Evolutionary conservation across 2,329 filamentous ascomycete species (phyloP).

Genomic region (Sporothrix luriei): DNA sequence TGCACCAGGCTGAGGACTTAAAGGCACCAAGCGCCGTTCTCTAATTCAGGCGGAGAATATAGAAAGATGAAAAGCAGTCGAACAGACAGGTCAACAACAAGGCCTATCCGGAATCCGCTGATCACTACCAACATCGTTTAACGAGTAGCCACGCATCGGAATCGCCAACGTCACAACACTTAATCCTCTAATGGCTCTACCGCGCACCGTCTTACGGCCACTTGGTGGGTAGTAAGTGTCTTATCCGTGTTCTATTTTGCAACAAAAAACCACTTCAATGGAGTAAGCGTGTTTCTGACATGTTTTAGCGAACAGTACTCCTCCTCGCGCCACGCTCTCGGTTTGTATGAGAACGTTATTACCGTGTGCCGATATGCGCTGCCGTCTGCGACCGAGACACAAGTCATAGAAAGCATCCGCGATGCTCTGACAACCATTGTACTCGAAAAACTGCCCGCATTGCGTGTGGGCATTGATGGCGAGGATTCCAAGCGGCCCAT

Average conservation of each 20-base stretch:
- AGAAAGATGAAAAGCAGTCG: neutral
- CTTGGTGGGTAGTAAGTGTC: slow-evolving; percentile 31
- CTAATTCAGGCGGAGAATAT: neutral
- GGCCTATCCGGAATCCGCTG: neutral
- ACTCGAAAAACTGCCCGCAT: slow-evolving; percentile 49
- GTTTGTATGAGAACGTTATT: slow-evolving; percentile 52
- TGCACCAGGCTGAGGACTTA: too few species aligned
- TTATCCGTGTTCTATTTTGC: neutral
- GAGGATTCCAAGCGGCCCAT: slow-evolving; percentile 49
- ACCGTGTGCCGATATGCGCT: slow-evolving; percentile 50
- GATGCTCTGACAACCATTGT: slow-evolving; percentile 49
- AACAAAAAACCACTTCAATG: too few species aligned
- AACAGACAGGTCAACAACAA: neutral
- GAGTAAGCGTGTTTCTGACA: neutral
- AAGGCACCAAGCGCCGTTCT: neutral
- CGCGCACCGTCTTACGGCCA: slow-evolving; percentile 28
- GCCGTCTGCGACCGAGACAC: neutral
- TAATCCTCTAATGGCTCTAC: neutral
- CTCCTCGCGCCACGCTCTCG: slow-evolving; percentile 51
- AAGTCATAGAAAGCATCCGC: slow-evolving; percentile 41
- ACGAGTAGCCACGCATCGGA: neutral
- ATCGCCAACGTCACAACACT: neutral
- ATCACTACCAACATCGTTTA: neutral
- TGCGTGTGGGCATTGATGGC: slow-evolving; percentile 53
- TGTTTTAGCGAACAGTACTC: slow-evolving; percentile 49